Evolutionary conservation across 306 rosid species (phyloP).

Genomic region (Hippophae rhamnoides): DNA sequence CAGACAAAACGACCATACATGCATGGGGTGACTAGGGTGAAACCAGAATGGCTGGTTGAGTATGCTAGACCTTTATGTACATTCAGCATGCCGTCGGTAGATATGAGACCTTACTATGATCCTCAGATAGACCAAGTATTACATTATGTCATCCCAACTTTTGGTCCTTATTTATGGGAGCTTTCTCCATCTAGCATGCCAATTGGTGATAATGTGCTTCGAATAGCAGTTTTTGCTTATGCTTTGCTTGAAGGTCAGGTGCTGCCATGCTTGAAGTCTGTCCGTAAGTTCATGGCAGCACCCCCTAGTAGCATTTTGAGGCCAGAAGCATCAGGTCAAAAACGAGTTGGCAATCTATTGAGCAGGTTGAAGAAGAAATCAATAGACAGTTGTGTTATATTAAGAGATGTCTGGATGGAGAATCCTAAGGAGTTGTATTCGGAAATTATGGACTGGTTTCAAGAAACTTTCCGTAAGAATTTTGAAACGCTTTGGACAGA

Average conservation of each 20-base stretch:
- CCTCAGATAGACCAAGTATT: conserved; percentile 47
- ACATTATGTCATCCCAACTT: conserved; percentile 52
- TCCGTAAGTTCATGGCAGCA: conserved; percentile 53
- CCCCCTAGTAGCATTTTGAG: conserved; percentile 64
- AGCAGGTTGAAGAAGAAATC: conserved; percentile 33
- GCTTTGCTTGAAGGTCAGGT: conserved; percentile 86
- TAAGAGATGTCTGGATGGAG: conserved; percentile 63
- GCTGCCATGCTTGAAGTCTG: conserved; percentile 55
- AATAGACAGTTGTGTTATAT: conserved; percentile 40
- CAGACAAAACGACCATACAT: conserved; percentile 68
- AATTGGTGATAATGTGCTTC: conserved; percentile 25
- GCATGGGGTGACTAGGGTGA: conserved; percentile 75
- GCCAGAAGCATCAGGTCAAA: conserved; percentile 65
- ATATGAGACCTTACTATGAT: conserved; percentile 65
- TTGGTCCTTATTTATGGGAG: conserved; percentile 77
- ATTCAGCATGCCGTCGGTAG: conserved; percentile 50
- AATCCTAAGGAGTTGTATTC: conserved; percentile 51
- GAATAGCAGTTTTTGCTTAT: conserved; percentile 53
- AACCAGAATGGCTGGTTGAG: conserved; percentile 79
- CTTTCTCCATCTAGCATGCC: conserved; percentile 53
- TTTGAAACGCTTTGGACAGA: conserved; percentile 50
- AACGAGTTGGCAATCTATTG: conserved; percentile 68
- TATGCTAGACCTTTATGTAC: conserved; percentile 58
- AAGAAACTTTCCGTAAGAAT: conserved; percentile 41
- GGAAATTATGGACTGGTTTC: conserved; percentile 79